Evolutionary conservation across 805 yeast species (phyloP).

Genomic region (Jamesozyma gamospora): DNA sequence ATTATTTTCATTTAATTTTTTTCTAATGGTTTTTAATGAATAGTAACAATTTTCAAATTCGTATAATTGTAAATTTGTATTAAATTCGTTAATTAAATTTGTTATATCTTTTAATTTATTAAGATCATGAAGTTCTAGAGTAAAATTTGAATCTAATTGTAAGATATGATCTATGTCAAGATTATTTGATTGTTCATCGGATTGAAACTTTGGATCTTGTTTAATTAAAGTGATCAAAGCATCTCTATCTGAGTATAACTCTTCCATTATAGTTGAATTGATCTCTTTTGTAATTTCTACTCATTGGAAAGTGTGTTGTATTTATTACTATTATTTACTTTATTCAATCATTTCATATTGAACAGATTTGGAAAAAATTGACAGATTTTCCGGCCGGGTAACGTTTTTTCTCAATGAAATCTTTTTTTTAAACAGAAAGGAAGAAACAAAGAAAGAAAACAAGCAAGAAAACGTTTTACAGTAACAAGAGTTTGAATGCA

Average conservation of each 20-base stretch:
- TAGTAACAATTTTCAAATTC: conserved; percentile 29
- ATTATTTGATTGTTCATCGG: neutral
- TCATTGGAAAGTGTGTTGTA: too few species aligned
- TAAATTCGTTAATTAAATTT: conserved; percentile 20
- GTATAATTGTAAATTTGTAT: conserved; percentile 18
- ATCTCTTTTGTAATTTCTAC: too few species aligned
- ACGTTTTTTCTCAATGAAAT: too few species aligned
- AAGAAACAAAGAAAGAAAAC: too few species aligned
- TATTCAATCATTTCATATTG: too few species aligned
- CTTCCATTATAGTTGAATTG: too few species aligned
- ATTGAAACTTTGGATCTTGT: conserved; percentile 3
- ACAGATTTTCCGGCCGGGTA: too few species aligned
- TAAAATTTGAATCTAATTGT: conserved; percentile 13
- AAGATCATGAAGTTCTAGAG: conserved; percentile 14
- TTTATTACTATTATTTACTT: too few species aligned
- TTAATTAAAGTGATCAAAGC: conserved; percentile 1
- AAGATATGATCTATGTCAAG: conserved; percentile 2
- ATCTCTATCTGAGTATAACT: neutral
- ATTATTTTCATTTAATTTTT: conserved; percentile 13
- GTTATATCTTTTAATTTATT: conserved; percentile 13
- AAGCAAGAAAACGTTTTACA: too few species aligned
- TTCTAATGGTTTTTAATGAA: conserved; percentile 20
- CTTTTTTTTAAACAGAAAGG: too few species aligned
- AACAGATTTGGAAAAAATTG: too few species aligned
- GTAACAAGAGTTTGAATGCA: too few species aligned